Percentiles rank a stretch among this genome's conserved stretches.
Conservation (phyloP, 1,139 yeast species). For the Taphrina populina region DNA sequence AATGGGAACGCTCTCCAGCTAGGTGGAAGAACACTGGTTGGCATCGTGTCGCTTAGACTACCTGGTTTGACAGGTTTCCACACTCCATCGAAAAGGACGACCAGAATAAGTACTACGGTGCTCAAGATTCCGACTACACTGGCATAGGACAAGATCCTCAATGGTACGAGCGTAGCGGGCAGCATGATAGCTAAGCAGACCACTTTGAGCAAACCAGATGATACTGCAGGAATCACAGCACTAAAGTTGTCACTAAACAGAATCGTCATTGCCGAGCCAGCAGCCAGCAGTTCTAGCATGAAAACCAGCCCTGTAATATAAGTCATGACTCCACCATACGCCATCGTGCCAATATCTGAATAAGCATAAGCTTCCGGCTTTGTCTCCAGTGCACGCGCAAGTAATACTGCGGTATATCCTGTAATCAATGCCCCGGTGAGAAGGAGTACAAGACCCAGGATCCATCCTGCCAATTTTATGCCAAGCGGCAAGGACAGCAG, state of each 20-base stretch:
- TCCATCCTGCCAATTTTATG: slow-evolving; percentile 75
- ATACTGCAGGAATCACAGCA: slow-evolving; percentile 59
- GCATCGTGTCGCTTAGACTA: slow-evolving; percentile 59
- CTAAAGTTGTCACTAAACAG: slow-evolving; percentile 81
- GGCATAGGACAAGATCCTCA: slow-evolving; percentile 66
- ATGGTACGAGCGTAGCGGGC: slow-evolving; percentile 65
- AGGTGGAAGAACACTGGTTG: slow-evolving; percentile 55
- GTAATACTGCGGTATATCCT: slow-evolving; percentile 63
- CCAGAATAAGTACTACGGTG: slow-evolving; percentile 61
- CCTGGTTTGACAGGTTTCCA: slow-evolving; percentile 60
- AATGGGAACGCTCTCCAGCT: slow-evolving; percentile 52
- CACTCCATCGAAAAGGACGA: slow-evolving; percentile 65
- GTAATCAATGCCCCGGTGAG: slow-evolving; percentile 49
- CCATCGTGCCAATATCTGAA: slow-evolving; percentile 80
- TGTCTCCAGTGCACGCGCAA: slow-evolving; percentile 66
- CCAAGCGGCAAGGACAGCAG: slow-evolving; percentile 81
- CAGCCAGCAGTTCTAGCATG: slow-evolving; percentile 73
- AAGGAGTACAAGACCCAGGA: slow-evolving; percentile 53
- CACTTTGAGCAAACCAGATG: slow-evolving; percentile 56
- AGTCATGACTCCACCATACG: slow-evolving; percentile 63
- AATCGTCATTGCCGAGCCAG: slow-evolving; percentile 67
- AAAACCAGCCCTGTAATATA: slow-evolving; percentile 68
- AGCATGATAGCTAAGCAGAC: slow-evolving; percentile 61
- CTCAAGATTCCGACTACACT: slow-evolving; percentile 73
- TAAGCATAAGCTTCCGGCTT: slow-evolving; percentile 79